Evolutionary conservation across 225 moss, liverwort and hornwort species (phyloP).

Genomic region (Polytrichum commune): DNA sequence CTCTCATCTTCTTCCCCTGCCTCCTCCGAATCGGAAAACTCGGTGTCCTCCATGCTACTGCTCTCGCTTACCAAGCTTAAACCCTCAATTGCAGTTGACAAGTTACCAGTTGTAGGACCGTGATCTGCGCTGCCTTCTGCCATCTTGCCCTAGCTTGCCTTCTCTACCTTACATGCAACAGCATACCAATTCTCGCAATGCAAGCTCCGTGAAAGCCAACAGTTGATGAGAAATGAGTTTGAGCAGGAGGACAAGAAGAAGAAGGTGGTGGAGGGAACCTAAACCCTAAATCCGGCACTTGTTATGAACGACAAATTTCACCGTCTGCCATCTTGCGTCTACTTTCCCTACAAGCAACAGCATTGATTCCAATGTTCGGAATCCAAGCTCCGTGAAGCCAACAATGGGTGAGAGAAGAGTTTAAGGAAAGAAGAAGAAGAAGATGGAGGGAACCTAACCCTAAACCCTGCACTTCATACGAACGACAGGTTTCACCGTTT

Average conservation of each 20-base stretch:
- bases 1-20: conserved; percentile 43
- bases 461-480: conserved; percentile 7
- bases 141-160: conserved; percentile 15
- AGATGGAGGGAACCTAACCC: conserved; percentile 12
- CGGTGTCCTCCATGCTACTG: conserved; percentile 13
- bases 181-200: not conserved
- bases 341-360: too few species aligned
- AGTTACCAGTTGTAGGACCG: not conserved
- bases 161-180: not conserved
- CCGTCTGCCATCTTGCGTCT: too few species aligned
- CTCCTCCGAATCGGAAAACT: conserved; percentile 18
- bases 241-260: too few species aligned
- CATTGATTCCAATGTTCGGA: not conserved
- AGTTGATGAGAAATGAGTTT: not conserved
- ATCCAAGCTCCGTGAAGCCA: not conserved
- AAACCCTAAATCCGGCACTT: conserved; percentile 27
- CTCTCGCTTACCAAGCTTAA: conserved; percentile 32
- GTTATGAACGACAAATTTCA: conserved; percentile 10
- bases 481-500: conserved; percentile 10
- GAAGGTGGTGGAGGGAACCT: not conserved
- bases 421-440: not conserved
- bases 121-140: conserved; percentile 12
- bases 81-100: conserved; percentile 27
- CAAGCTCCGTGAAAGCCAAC: not conserved
- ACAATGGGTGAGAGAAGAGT: not conserved